A percentile compares a stretch with the other conserved stretches of the same genome.
These are phyloP conservation scores for Haematococcus sp. DNA, from an alignment of 139 green algal species.

Conservation along the genomic window DNA sequence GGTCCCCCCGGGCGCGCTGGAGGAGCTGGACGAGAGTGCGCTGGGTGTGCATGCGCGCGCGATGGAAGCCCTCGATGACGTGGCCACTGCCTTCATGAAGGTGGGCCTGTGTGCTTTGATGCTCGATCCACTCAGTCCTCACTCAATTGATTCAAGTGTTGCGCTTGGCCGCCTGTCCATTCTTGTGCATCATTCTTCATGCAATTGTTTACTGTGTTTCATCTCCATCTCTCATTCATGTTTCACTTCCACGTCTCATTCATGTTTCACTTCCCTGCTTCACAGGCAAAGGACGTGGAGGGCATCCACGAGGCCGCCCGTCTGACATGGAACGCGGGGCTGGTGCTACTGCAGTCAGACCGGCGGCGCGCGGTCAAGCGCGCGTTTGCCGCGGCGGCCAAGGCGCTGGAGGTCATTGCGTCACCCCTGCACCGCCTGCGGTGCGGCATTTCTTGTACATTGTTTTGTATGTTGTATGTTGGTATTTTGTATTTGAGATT, in stretches of 20 bases:
- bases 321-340: slow-evolving; percentile 59
- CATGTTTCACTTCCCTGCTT: no score
- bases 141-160: no score
- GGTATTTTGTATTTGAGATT: no score
- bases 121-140: no score
- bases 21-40: slow-evolving; percentile 1
- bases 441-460: no score
- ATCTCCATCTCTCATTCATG: no score
- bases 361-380: slow-evolving; percentile 39
- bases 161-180: no score
- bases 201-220: no score
- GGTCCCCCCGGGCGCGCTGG: not conserved
- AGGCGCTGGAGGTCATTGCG: slow-evolving; percentile 47
- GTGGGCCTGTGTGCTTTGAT: no score
- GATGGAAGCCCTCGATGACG: slow-evolving; percentile 25
- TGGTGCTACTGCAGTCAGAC: slow-evolving; percentile 55
- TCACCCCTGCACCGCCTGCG: slow-evolving; percentile 47
- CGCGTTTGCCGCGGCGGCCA: slow-evolving; percentile 47
- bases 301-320: slow-evolving; percentile 52
- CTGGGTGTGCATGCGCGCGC: slow-evolving; percentile 10
- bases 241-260: no score
- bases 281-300: slow-evolving; percentile 46
- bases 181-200: no score
- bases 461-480: no score
- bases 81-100: slow-evolving; percentile 43